Conservation (phyloP, 108 stramenopile species). For the Fistulifera pelliculosa region DNA sequence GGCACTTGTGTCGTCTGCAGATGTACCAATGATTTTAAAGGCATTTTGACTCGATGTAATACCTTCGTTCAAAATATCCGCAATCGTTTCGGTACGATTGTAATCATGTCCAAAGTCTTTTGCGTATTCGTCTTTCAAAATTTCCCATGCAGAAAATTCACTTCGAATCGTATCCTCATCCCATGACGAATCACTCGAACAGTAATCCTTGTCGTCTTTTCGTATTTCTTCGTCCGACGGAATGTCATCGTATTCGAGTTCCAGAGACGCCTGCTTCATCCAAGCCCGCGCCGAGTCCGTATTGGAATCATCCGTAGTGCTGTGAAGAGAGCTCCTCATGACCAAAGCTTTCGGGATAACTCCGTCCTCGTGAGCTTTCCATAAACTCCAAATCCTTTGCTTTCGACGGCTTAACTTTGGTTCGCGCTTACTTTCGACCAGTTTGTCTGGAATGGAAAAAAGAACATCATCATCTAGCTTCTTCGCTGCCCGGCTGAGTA, state of each 20-base stretch:
- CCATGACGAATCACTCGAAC: constrained; percentile 26
- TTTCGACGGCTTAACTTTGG: constrained; percentile 3
- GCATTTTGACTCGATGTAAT: no score
- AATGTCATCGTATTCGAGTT: background rate
- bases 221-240: constrained; percentile 25
- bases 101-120: constrained; percentile 47
- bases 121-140: constrained; percentile 76
- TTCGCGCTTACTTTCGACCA: background rate
- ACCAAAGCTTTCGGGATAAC: constrained; percentile 15
- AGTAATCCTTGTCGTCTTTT: constrained; percentile 7
- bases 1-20: constrained; percentile 36
- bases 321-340: background rate
- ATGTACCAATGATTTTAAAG: constrained; percentile 61
- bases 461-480: constrained; percentile 9
- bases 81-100: no score
- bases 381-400: constrained; percentile 17
- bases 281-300: background rate
- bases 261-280: background rate
- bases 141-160: constrained; percentile 61
- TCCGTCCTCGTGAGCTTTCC: constrained; percentile 41
- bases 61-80: no score
- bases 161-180: constrained; percentile 17
- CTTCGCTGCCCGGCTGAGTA: background rate
- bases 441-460: background rate
- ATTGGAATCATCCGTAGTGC: background rate